Percentiles rank a stretch among this genome's conserved stretches.
phyloP scores from a whole-genome alignment of 176 grass and related monocot genomes.

The Rhynchospora breviuscula region DNA sequence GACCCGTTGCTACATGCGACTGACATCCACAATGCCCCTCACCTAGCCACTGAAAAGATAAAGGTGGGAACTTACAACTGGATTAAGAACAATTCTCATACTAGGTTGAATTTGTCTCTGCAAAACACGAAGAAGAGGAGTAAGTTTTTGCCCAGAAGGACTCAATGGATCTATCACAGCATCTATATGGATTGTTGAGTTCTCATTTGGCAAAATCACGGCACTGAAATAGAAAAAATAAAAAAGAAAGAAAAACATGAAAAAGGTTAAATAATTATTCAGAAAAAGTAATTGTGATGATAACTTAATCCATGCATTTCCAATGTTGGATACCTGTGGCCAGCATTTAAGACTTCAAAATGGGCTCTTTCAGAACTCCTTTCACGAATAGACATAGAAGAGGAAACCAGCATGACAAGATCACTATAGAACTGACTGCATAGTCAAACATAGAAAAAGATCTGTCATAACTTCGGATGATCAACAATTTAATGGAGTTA shows the following conservation, averaged over 20 bases:
- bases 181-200: slow-evolving; percentile 90
- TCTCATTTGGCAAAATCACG: slow-evolving; percentile 65
- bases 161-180: slow-evolving; percentile 97
- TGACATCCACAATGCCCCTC: neutral
- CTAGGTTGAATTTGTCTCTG: slow-evolving; percentile 77
- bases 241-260: slow-evolving; percentile 24
- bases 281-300: slow-evolving; percentile 17
- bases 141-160: slow-evolving; percentile 74
- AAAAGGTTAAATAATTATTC: neutral
- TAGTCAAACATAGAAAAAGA: slow-evolving; percentile 16
- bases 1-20: neutral
- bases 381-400: slow-evolving; percentile 79
- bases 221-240: slow-evolving; percentile 50
- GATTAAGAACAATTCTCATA: slow-evolving; percentile 98
- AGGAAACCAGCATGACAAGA: slow-evolving; percentile 73
- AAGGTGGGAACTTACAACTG: slow-evolving; percentile 59
- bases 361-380: slow-evolving; percentile 70
- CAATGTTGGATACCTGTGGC: slow-evolving; percentile 59
- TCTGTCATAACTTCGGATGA: slow-evolving; percentile 1
- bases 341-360: slow-evolving; percentile 90
- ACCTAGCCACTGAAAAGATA: neutral
- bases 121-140: slow-evolving; percentile 76
- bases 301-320: slow-evolving; percentile 14
- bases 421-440: slow-evolving; percentile 90
- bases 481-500: neutral